Evolutionary conservation across 495 filamentous ascomycete genomes (phyloP), one percentile per base, ranked within the genome.

Genomic region (Podospora fimiseda): DNA sequence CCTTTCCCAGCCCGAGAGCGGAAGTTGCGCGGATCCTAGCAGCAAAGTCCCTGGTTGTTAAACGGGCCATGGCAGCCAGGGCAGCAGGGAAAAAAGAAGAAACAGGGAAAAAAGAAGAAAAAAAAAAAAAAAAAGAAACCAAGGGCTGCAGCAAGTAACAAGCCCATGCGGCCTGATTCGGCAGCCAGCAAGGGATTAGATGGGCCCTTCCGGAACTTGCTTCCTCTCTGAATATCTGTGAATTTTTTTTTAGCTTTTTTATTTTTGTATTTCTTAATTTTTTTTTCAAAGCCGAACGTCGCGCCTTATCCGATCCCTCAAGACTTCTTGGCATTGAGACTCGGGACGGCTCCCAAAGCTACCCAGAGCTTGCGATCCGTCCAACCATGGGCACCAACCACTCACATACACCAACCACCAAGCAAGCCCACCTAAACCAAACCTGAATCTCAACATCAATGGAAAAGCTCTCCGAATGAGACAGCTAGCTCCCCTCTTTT

Each of bases 161-260:
- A 33, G 27, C 27, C 27, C 49, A 55, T 61, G 60, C 54, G 55
- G 55, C 60, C 60, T 45, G 30, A 58, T 54, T 39, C 55, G 57
- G 57, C 38, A 55, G 20, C 57, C 51, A 21, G 55, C 40, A 54
- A 48, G 51, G 43, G 48, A 50, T 58, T 36, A 47, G 42, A 36
- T 40, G 27, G 13, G 13, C 6, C 44, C 43, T 37, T 57, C 55
- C 55, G 55, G 44, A 13, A 18, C 42, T 39, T 33, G 6, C 27
- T 33, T 5, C 27, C 27, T 11, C 11, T 11, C 27, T 11, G 11
- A 33, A 6, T 33, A n/a, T n/a, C n/a, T n/a, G n/a, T n/a, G n/a
- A n/a, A n/a, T 33, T 33, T 33, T 5, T 33, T 43, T 58, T 49
- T 27, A 44, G 53, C 36, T 43, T 51, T 50, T 41, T 14, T n/a